Base-by-base conservation (phyloP, 768 basidiomycete genomes). In the Termitomyces titanicus region DNA sequence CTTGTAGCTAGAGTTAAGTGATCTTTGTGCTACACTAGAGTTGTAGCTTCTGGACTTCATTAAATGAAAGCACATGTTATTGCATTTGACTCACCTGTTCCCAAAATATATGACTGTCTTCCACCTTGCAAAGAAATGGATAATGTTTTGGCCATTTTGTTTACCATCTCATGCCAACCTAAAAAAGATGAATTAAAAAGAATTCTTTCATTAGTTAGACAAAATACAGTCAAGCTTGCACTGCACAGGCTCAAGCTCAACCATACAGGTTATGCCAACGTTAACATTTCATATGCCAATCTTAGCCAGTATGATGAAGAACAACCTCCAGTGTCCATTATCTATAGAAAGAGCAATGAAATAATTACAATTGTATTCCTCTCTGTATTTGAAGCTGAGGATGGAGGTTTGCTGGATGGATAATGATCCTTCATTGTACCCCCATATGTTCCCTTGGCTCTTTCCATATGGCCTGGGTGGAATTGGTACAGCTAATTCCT, bases 371-470 rank as follows among this genome's bases (percentile, higher is more conserved):
- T 9, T 29, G 29, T 29, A 29, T 4, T 3, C 29, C 29, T 9
- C 9, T 3, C 29, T 4, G 9, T 29, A 29, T 29, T 29, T 29
- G 29, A 29, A 29, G 5, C 58, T n/a, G 54, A 45, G 12, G 65
- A 66, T 39, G 58, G 55, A 52, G 71, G 72, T 1, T 60, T 56
- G 0, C 54, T 58, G 22, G 39, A 51, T 0, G 74, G 72, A 59
- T 24, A 47, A 70, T 4, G 74, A 78, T 51, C 63, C 69, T 2
- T 48, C 61, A 5, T 54, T 74, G 3, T 77, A 70, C 63, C 70
- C 74, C 0, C 59, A 62, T 17, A 73, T 76, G 68, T 77, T 75
- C 62, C 75, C 74, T 0, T 76, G 73, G 72, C 58, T 77, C 0
- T 77, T 72, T 60, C 75, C 73, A 0, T 77, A 75, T 61, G 72